Conservation (phyloP, 1,139 yeast genomes). For the Magnusiomyces magnusii region DNA sequence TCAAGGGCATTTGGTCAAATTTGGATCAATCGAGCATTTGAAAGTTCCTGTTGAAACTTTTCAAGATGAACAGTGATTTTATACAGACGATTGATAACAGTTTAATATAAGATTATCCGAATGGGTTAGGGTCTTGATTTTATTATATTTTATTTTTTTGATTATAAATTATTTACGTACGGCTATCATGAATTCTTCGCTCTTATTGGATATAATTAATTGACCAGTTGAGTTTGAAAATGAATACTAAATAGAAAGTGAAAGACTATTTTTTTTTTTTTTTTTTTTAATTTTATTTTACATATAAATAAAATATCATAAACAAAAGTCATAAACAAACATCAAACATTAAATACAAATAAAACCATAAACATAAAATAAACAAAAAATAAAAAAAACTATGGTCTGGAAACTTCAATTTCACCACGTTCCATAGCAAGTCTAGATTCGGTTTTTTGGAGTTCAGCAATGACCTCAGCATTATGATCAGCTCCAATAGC, state of each 20-base stretch:
- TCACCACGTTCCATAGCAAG: background rate
- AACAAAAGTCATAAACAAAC: background rate
- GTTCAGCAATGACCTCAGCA: conserved; percentile 26
- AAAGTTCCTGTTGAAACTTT: background rate
- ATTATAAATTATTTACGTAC: no score
- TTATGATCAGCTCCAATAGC: conserved; percentile 41
- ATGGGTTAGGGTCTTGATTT: background rate
- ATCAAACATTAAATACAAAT: background rate
- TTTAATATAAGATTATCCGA: no score
- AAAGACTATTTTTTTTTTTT: no score
- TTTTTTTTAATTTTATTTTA: no score
- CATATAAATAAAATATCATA: background rate
- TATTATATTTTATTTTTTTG: no score
- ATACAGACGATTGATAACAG: no score
- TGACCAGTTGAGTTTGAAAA: no score
- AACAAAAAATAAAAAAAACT: background rate
- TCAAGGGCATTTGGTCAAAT: background rate
- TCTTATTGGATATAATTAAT: no score
- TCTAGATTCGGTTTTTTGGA: conserved; percentile 1
- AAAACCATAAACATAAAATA: background rate
- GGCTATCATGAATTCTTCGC: no score
- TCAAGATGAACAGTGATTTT: background rate
- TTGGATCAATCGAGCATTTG: conserved; percentile 4
- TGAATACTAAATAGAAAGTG: no score
- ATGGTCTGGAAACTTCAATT: background rate